Conservation (phyloP, 148 eudicot species). For the Agrostemma githago region DNA sequence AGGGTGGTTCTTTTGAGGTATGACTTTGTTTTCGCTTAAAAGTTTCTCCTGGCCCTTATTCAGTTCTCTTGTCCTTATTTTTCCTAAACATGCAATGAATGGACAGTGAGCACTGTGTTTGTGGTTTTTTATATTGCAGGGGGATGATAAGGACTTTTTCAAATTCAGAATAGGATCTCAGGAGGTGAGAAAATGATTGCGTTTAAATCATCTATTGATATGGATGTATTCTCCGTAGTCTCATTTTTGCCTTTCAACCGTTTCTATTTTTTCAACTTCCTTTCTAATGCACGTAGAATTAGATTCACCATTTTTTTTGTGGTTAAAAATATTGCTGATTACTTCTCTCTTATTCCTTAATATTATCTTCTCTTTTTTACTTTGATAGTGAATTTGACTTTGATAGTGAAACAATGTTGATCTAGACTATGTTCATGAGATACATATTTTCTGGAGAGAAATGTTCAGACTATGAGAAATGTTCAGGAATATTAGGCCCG, state of each 20-base stretch:
- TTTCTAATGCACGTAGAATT: neutral
- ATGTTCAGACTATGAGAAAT: no score
- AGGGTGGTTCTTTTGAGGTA: slow-evolving; percentile 99
- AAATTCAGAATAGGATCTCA: slow-evolving; percentile 80
- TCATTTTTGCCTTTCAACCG: neutral
- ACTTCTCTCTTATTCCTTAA: no score
- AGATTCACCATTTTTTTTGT: neutral
- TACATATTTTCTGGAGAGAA: no score
- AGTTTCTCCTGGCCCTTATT: no score
- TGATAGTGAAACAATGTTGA: no score
- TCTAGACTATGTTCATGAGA: no score
- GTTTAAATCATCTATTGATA: slow-evolving; percentile 1
- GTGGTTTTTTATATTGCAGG: slow-evolving; percentile 43
- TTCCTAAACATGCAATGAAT: neutral
- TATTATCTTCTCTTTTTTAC: no score
- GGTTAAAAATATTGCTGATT: neutral
- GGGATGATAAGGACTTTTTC: slow-evolving; percentile 82
- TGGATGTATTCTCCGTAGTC: neutral
- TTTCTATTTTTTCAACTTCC: neutral
- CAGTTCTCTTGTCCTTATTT: neutral
- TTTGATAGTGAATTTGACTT: neutral
- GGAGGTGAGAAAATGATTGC: slow-evolving; percentile 41
- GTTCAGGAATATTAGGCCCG: no score
- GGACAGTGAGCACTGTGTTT: slow-evolving; percentile 1
- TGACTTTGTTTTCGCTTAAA: slow-evolving; percentile 1